Evolutionary conservation across 345 rosid genomes (phyloP).

Genomic region (Citrus medica): DNA sequence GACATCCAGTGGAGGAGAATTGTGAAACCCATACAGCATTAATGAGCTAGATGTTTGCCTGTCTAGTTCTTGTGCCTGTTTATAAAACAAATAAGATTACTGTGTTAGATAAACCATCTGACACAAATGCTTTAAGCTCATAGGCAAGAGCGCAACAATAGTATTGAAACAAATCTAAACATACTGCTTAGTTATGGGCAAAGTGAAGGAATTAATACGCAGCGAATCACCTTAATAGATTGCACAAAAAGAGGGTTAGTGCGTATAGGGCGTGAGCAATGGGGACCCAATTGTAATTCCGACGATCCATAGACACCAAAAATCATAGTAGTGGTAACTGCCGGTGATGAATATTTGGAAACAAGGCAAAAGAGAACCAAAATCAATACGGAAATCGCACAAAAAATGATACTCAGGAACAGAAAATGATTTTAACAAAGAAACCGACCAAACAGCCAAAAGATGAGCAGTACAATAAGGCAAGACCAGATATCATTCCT

Average conservation of each 20-base stretch:
- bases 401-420: background rate
- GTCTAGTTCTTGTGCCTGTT: conserved; percentile 37
- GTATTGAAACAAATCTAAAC: too few relatives aligned
- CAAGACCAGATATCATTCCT: conserved; percentile 47
- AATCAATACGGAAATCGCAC: background rate
- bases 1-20: conserved; percentile 42
- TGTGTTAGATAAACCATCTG: too few relatives aligned
- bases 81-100: conserved; percentile 8
- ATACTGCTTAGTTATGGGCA: background rate
- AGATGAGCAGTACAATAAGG: conserved; percentile 30
- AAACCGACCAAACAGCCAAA: conserved; percentile 56
- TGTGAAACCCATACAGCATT: conserved; percentile 39
- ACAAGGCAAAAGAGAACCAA: background rate
- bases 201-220: background rate
- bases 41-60: conserved; percentile 28
- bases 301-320: conserved; percentile 47
- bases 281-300: conserved; percentile 38
- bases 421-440: background rate
- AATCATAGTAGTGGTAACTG: conserved; percentile 56
- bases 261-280: conserved; percentile 39
- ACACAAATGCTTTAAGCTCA: too few relatives aligned
- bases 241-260: conserved; percentile 47
- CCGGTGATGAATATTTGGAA: conserved; percentile 7
- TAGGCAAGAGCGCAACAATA: too few relatives aligned
- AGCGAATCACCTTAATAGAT: conserved; percentile 36